Base-by-base conservation (phyloP, 768 basidiomycete genomes). In the Lactarius tabidus region DNA sequence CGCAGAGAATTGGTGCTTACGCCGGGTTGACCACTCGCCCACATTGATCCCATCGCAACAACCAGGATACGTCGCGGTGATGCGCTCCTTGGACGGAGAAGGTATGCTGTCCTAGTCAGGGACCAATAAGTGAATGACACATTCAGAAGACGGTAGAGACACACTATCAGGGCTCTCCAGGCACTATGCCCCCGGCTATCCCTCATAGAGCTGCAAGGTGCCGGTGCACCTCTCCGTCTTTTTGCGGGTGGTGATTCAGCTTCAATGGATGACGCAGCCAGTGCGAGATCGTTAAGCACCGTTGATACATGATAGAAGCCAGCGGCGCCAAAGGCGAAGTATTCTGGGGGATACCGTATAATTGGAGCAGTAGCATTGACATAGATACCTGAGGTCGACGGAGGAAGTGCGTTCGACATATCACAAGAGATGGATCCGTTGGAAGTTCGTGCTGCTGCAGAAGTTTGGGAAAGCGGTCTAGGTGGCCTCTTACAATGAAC, bases 301-400 rank as follows among this genome's bases (percentile, higher is more conserved):
- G n/a, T 23, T n/a, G 43, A 45, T 45, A 59, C 58, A 15, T n/a
- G 41, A 45, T 31, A 41, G 43, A 59, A 59, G 6, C 58, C 58
- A 33, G 58, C 41, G 18, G 58, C 58, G 31, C 58, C 58, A 29
- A 23, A n/a, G 43, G n/a, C n/a, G 31, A 59, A 59, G 43, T 59
- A 59, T 8, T 29, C 43, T 43, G 41, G 39, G 20, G 58, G 58
- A 23, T 59, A 43, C n/a, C 29, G 41, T n/a, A 45, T 29, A 59
- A 31, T 1, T 29, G 43, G 29, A 15, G 20, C 29, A 12, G 39
- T 59, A 41, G 31, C 14, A 33, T 33, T 15, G 12, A 48, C n/a
- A 31, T 23, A 10, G 57, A 29, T 20, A 31, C 57, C 17, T 20
- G 57, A 14, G 33, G n/a, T 17, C 23, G 41, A 35, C 15, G 31